Evolutionary conservation across 2,329 filamentous ascomycete genomes (phyloP), one percentile per base, ranked within the genome.

Genomic region (Ascochyta koolunga): DNA sequence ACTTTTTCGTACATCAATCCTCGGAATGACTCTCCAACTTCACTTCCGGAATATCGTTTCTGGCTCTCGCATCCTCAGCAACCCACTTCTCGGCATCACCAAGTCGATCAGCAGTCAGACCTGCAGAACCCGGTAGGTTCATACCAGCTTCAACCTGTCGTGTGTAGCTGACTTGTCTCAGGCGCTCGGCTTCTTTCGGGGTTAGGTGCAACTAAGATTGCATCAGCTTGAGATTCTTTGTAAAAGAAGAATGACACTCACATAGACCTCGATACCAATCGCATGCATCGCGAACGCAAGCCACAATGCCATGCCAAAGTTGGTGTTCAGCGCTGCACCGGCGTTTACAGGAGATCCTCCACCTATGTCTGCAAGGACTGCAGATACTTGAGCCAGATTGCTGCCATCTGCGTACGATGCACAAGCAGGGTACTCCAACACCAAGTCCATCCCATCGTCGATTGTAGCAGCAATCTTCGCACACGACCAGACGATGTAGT

Each of bases 91-190:
- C 61, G n/a, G 65, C 60, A 57, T 71, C 70, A 5, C 69, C 70
- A 22, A 71, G 39, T 2, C 61, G 62, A 50, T 72, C 64, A 15
- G 55, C 55, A 16, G 62, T 67, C 39, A 72, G 46, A 3, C 68
- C 70, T 4, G 66, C 63, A 18, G 59, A 65, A 3, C 67, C 68
- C 0, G 83, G 79, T n/a, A 77, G 74, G 37, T 66, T 75, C 69
- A 81, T 78, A 0, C 83, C 83, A 5, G 80, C 78, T 56, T 82
- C 82, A 6, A 84, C 57, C 60, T 87, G 84, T 37, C 79, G 75
- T 64, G 84, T 78, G 60, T 83, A 85, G 5, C 80, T 83, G 1
- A 86, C 76, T n/a, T 78, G 74, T 10, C 84, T 77, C 40, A 87
- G 68, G 5, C 84, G 74, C 38, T 85, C 76, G 1, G 74, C 72